A percentile compares a stretch with the other conserved stretches of the same genome.
These are phyloP conservation scores for Sporisorium reilianum DNA, from an alignment of 1,284 basidiomycete species.

Conservation along the genomic window DNA sequence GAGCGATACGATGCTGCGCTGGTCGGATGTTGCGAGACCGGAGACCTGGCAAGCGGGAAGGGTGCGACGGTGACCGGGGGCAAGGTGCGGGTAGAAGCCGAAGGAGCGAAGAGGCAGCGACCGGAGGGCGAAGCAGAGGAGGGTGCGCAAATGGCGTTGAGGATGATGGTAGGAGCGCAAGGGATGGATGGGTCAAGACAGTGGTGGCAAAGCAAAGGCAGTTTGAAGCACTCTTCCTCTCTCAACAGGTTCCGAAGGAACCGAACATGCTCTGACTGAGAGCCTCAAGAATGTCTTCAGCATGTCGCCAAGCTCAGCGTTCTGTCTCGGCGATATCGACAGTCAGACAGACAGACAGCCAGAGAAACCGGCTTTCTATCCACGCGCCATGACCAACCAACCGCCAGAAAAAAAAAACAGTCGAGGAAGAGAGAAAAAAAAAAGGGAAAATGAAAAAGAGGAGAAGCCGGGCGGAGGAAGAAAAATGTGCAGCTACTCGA, in stretches of 20 bases:
- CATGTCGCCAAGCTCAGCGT: constrained; percentile 4
- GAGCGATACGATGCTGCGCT: neutral
- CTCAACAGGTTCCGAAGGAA: neutral
- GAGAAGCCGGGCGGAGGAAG: neutral
- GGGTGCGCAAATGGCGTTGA: constrained; percentile 1
- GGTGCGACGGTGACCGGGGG: neutral
- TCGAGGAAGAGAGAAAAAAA: neutral
- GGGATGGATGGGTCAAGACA: neutral
- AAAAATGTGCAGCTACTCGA: neutral
- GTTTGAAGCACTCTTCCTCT: no score
- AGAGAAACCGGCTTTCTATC: neutral
- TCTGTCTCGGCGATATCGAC: constrained; percentile 4
- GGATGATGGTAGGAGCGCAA: constrained; percentile 6
- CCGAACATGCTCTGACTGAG: neutral
- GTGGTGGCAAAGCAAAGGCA: neutral
- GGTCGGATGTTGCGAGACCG: neutral
- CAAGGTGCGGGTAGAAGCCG: constrained; percentile 11
- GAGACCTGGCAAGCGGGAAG: constrained; percentile 4
- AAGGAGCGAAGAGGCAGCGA: constrained; percentile 23
- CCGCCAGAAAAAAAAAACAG: neutral
- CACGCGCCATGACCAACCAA: neutral
- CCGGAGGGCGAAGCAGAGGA: neutral
- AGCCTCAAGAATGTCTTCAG: constrained; percentile 5
- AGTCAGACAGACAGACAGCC: neutral
- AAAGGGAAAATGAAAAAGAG: constrained; percentile 1